Conservation (phyloP, 441 rosid genomes). For the Pelargonium australe region DNA sequence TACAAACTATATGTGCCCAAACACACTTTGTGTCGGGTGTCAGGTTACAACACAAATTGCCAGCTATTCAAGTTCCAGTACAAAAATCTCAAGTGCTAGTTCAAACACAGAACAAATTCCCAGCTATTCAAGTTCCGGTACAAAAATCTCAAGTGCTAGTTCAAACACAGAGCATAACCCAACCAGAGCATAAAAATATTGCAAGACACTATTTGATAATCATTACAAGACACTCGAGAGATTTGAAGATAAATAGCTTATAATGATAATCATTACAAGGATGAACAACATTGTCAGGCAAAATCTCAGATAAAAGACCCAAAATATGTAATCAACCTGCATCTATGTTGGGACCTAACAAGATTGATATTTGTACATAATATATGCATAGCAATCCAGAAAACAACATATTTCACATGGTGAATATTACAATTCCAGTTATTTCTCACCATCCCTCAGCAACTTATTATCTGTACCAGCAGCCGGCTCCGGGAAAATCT, state of each 20-base stretch:
- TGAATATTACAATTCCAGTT: constrained; percentile 8
- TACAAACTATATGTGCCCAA: too few species aligned
- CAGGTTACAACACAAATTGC: too few species aligned
- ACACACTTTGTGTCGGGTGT: too few species aligned
- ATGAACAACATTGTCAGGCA: constrained; percentile 1
- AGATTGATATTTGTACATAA: constrained; percentile 15
- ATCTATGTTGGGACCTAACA: constrained; percentile 11
- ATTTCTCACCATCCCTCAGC: constrained; percentile 27
- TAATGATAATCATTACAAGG: constrained; percentile 13
- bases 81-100: too few species aligned
- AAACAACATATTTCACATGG: constrained; percentile 15
- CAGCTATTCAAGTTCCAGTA: too few species aligned
- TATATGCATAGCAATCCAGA: constrained; percentile 3
- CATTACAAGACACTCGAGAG: too few species aligned
- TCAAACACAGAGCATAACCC: too few species aligned
- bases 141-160: too few species aligned
- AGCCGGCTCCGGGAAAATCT: constrained; percentile 23
- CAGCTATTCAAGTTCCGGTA: too few species aligned
- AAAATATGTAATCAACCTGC: constrained; percentile 18
- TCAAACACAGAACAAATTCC: too few species aligned
- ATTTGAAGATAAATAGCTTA: constrained; percentile 1
- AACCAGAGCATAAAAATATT: too few species aligned
- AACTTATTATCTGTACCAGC: constrained; percentile 25
- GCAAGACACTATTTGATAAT: too few species aligned
- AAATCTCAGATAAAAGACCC: constrained; percentile 15